Conservation (phyloP, 2,329 filamentous ascomycete genomes). For the Ascochyta rabiei region DNA sequence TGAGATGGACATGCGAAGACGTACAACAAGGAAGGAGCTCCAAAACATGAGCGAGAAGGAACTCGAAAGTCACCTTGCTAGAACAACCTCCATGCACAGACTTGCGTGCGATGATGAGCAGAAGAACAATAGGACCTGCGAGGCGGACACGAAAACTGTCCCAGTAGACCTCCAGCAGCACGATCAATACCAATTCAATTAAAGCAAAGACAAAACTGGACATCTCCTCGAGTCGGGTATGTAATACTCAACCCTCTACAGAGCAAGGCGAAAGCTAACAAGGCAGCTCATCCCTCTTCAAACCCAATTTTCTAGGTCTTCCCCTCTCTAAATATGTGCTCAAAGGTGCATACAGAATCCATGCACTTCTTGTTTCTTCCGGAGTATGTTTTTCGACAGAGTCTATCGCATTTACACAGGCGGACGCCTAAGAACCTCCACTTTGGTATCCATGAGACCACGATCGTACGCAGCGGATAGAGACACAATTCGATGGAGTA, state of each 20-base stretch:
- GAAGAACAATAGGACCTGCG: neutral
- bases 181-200: neutral
- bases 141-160: neutral
- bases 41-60: constrained; percentile 11
- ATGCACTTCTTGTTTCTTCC: no score
- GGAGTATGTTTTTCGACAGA: neutral
- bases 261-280: no score
- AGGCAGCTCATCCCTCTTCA: neutral
- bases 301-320: neutral
- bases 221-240: no score
- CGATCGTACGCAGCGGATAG: neutral
- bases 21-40: constrained; percentile 11
- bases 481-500: neutral
- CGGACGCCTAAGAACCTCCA: neutral
- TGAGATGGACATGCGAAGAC: constrained; percentile 16
- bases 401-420: neutral
- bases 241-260: no score
- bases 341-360: no score
- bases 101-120: constrained; percentile 9
- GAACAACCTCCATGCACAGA: constrained; percentile 10
- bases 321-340: no score
- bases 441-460: neutral
- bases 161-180: neutral
- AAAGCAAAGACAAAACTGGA: no score
- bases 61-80: constrained; percentile 3